phyloP scores from a whole-genome alignment of 163 green algal genomes.

The Trebouxiophyceae sp. region DNA sequence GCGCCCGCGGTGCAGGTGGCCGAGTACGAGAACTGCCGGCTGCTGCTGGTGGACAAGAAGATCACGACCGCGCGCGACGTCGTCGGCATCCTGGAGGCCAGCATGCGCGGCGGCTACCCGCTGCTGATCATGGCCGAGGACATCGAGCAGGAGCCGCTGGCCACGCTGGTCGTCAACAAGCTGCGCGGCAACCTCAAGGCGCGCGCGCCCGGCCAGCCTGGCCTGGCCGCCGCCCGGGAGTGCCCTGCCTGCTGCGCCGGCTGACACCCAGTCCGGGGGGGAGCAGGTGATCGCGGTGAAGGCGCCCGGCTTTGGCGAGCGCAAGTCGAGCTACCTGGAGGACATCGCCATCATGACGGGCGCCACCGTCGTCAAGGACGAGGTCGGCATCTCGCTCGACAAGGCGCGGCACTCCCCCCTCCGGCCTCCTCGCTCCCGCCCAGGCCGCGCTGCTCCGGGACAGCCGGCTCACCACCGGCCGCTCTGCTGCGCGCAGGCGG shows the following conservation, averaged over 20 bases:
- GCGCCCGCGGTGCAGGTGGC: slow-evolving; percentile 38
- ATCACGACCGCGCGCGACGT: slow-evolving; percentile 96
- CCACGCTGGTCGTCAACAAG: slow-evolving; percentile 99
- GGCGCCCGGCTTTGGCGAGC: slow-evolving; percentile 97
- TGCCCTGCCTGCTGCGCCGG: too few species aligned
- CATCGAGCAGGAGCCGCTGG: slow-evolving; percentile 98
- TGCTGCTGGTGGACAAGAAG: slow-evolving; percentile 99
- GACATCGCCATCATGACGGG: slow-evolving; percentile 99
- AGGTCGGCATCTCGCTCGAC: slow-evolving; percentile 91
- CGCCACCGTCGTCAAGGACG: slow-evolving; percentile 82
- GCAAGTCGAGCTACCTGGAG: slow-evolving; percentile 97
- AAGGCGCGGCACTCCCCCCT: slow-evolving; percentile 79
- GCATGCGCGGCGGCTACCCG: slow-evolving; percentile 85
- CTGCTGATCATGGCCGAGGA: slow-evolving; percentile 99
- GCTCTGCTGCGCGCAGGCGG: too few species aligned
- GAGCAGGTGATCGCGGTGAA: slow-evolving; percentile 84
- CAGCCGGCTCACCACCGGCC: too few species aligned
- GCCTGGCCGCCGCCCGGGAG: too few species aligned
- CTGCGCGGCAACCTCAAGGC: slow-evolving; percentile 66
- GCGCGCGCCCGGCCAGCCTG: too few species aligned
- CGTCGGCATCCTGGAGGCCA: slow-evolving; percentile 85
- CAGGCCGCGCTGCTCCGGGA: too few species aligned
- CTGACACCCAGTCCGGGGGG: too few species aligned
- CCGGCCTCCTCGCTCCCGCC: too few species aligned
- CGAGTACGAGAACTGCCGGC: slow-evolving; percentile 95